Evolutionary conservation across 2,329 filamentous ascomycete genomes (phyloP).

Genomic region (Gyromitra esculenta): DNA sequence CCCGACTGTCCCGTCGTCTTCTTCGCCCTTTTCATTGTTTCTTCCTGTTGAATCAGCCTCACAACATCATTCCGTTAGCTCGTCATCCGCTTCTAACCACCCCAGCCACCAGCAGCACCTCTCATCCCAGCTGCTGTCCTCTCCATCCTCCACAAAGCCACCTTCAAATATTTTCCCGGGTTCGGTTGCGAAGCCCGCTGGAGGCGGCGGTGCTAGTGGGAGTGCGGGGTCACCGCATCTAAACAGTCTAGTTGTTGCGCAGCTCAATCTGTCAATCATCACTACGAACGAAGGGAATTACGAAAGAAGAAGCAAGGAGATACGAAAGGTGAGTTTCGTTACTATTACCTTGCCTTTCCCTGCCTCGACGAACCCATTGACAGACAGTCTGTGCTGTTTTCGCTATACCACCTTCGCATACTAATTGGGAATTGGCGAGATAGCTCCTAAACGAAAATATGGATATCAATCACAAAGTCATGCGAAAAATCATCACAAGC

Average conservation of each 20-base stretch:
- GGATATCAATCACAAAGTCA: conserved; percentile 97
- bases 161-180: conserved; percentile 52
- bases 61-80: conserved; percentile 49
- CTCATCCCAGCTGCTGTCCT: conserved; percentile 47
- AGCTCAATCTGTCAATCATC: conserved; percentile 92
- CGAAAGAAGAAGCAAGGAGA: conserved; percentile 89
- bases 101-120: conserved; percentile 51
- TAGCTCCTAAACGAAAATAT: conserved; percentile 64
- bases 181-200: conserved; percentile 55
- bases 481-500: conserved; percentile 87
- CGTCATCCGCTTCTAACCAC: conserved; percentile 46
- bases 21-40: conserved; percentile 42
- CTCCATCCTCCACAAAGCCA: conserved; percentile 53
- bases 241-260: conserved; percentile 92
- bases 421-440: conserved; percentile 30
- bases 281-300: conserved; percentile 95
- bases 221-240: conserved; percentile 61
- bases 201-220: conserved; percentile 54
- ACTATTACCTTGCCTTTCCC: not conserved
- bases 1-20: conserved; percentile 31
- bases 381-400: conserved; percentile 1
- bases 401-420: conserved; percentile 1
- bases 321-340: conserved; percentile 77
- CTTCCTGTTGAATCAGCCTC: conserved; percentile 43
- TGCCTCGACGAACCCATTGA: conserved; percentile 1